Base-by-base conservation (phyloP, 805 yeast genomes). In the Candida berthetii region DNA sequence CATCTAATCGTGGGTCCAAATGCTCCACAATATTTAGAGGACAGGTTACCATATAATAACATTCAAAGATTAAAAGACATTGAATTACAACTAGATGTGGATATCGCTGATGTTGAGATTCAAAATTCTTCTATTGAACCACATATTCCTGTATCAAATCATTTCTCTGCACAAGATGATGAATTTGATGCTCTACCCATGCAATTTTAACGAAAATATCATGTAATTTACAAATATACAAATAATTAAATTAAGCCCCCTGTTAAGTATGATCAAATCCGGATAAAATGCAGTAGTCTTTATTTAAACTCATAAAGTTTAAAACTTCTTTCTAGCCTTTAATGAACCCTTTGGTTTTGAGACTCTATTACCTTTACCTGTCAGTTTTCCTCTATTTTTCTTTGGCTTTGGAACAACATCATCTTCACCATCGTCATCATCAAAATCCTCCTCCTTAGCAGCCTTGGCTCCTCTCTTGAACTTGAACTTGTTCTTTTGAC, bases 401-500 rank as follows among this genome's bases (percentile, higher is more conserved):
- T 36, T 27, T 16, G 52, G 52, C 39, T 47, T 49, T 14, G 50
- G 46, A 15, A 53, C 44, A 33, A 53, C 59, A 18, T 54, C 58
- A 24, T 52, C 57, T 29, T 59, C 72, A 16, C 59, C 68, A 35
- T 69, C 74, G 52, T 66, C 77, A 43, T 68, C 79, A 34, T 72
- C 80, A 39, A 70, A 76, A 45, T 73, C 82, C 37, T 69, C 76
- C 31, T 74, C 78, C 18, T 74, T 72, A 18, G 65, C 69, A 25
- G 73, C 73, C 38, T 70, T 69, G 41, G 71, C 69, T 38, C 78
- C 74, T 60, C 83, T 80, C 66, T 84, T 86, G 68, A 79, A 91
- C 66, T 89, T 91, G 72, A 91, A 76, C 67, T 80, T 88, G 64
- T 90, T 90, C 68, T 78, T 80, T 69, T 87, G 96, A 44, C 97